These are phyloP conservation scores for Tricholoma flavovirens DNA, from an alignment of 768 basidiomycete species.

Conservation along the genomic window DNA sequence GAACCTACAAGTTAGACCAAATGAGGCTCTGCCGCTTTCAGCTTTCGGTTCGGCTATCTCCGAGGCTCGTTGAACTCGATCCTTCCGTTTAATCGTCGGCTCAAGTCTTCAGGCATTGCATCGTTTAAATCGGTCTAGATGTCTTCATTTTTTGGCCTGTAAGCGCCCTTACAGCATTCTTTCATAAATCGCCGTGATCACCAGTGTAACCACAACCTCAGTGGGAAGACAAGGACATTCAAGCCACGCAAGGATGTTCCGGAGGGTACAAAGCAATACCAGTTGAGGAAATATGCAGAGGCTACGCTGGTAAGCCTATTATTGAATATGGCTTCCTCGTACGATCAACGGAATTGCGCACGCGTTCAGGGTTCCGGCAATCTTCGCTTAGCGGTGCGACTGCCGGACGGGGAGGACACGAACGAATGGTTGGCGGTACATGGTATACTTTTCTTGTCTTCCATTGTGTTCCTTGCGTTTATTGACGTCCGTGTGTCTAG, in stretches of 20 bases:
- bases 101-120: neutral
- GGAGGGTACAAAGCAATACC: conserved; percentile 96
- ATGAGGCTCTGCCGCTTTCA: no score
- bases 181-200: conserved; percentile 2
- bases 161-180: conserved; percentile 27
- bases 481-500: conserved; percentile 33
- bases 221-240: conserved; percentile 91
- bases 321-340: neutral
- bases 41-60: neutral
- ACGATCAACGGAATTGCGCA: neutral
- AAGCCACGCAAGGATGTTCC: conserved; percentile 93
- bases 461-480: neutral
- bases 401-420: conserved; percentile 95
- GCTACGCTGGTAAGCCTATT: conserved; percentile 70
- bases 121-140: conserved; percentile 29
- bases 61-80: neutral
- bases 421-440: conserved; percentile 99
- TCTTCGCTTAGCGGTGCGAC: conserved; percentile 81
- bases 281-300: conserved; percentile 95
- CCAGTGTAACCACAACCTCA: conserved; percentile 22
- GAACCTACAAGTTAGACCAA: no score
- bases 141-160: conserved; percentile 90
- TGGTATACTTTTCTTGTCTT: conserved; percentile 47
- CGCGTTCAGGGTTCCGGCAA: conserved; percentile 84
- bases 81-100: neutral